Conservation (phyloP, 495 filamentous ascomycete species). For the Staphylotrichum longicolle region DNA sequence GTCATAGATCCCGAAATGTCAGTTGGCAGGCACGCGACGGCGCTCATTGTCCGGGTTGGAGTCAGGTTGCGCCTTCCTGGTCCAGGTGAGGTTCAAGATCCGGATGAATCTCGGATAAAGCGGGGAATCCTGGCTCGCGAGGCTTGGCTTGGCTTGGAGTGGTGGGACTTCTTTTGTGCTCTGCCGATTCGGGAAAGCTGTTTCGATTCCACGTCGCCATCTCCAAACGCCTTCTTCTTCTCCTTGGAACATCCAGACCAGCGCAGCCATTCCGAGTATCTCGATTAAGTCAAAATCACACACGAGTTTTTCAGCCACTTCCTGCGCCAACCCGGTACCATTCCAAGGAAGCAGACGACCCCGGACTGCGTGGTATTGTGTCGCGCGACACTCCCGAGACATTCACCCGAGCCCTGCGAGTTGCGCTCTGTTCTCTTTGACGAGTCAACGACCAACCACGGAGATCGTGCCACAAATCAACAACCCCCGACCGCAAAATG, state of each 20-base stretch:
- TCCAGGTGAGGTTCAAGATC: too few species aligned
- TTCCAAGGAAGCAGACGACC: not conserved
- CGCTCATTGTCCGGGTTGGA: too few species aligned
- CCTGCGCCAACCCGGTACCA: not conserved
- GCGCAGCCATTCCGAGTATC: too few species aligned
- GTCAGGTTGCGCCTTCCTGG: too few species aligned
- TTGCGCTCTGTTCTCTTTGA: not conserved
- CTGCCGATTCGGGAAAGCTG: conserved; percentile 10
- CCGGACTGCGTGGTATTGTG: not conserved
- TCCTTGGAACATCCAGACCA: too few species aligned
- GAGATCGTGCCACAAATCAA: not conserved
- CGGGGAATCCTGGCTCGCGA: too few species aligned
- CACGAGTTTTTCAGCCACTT: too few species aligned
- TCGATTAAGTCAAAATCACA: not conserved
- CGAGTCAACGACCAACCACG: not conserved
- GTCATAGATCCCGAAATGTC: too few species aligned
- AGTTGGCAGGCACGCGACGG: too few species aligned
- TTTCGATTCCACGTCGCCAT: conserved; percentile 1
- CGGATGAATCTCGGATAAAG: too few species aligned
- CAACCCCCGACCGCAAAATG: conserved; percentile 50
- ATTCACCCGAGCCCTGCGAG: not conserved
- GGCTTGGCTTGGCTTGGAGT: too few species aligned
- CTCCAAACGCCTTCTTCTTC: not conserved
- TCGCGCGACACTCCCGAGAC: not conserved
- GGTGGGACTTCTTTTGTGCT: not conserved